A percentile compares a stretch with the other conserved stretches of the same genome.
Evolutionary conservation across 2,329 filamentous ascomycete genomes (phyloP).

Genomic region (Coniochaeta pulveracea): DNA sequence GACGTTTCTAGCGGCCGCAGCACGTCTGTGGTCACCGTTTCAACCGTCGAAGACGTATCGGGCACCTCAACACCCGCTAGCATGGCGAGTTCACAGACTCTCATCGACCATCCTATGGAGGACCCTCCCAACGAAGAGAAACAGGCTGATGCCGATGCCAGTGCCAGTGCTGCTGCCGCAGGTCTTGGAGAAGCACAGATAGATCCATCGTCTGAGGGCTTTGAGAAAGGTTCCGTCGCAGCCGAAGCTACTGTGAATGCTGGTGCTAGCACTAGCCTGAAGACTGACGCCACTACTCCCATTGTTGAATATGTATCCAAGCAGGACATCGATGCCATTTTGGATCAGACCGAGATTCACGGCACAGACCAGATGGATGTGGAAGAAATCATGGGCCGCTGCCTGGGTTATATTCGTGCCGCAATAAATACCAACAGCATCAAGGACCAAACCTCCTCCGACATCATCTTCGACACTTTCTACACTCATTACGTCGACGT

Average conservation of each 20-base stretch:
- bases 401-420: constrained; percentile 81
- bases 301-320: too few relatives aligned
- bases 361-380: constrained; percentile 77
- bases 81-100: constrained; percentile 37
- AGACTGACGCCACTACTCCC: too few relatives aligned
- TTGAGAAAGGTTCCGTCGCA: too few relatives aligned
- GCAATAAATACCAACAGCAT: constrained; percentile 63
- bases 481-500: constrained; percentile 52
- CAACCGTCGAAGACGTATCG: constrained; percentile 16
- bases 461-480: constrained; percentile 64
- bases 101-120: constrained; percentile 32
- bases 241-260: background rate
- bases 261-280: too few relatives aligned
- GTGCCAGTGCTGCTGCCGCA: constrained; percentile 1
- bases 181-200: too few relatives aligned
- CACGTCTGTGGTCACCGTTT: constrained; percentile 10
- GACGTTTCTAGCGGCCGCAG: constrained; percentile 16
- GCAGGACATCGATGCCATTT: constrained; percentile 12
- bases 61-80: constrained; percentile 28
- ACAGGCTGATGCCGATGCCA: background rate
- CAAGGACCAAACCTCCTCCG: constrained; percentile 43
- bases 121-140: constrained; percentile 1
- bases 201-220: too few relatives aligned
- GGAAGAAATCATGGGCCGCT: constrained; percentile 87
- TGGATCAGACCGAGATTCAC: constrained; percentile 17